A percentile compares a stretch with the other conserved stretches of the same genome.
Conservation (phyloP, 2,329 filamentous ascomycete species). For the Epichloe amarillans region DNA sequence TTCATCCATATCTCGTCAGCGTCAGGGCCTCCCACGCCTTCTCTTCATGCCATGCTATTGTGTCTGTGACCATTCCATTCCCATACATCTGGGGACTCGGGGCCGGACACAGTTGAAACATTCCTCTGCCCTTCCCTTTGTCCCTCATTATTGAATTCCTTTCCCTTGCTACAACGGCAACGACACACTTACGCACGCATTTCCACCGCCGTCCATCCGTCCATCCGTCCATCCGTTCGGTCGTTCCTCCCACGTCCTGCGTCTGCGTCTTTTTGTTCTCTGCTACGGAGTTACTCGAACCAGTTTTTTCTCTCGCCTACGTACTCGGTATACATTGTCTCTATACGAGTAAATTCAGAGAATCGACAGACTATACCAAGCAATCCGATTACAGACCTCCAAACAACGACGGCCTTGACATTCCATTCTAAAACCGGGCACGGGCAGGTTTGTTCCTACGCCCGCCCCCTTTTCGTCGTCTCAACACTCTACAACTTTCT, state of each 20-base stretch:
- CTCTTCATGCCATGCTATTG: background rate
- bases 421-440: background rate
- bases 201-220: background rate
- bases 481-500: background rate
- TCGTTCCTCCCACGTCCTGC: background rate
- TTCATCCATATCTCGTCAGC: constrained; percentile 6
- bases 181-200: constrained; percentile 1
- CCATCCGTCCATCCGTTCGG: background rate
- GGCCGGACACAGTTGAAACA: constrained; percentile 3
- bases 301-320: background rate
- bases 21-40: constrained; percentile 3
- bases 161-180: constrained; percentile 6
- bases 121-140: constrained; percentile 3
- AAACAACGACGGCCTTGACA: too few species aligned
- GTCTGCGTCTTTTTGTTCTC: constrained; percentile 2
- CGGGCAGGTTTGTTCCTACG: background rate
- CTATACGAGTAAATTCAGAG: background rate
- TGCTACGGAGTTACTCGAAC: background rate
- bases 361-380: background rate
- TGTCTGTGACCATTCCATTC: constrained; percentile 1
- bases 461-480: background rate
- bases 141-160: constrained; percentile 9
- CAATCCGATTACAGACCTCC: background rate
- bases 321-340: background rate
- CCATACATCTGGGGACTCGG: background rate